Conservation (phyloP, 495 filamentous ascomycete species). For the Lepraria neglecta region DNA sequence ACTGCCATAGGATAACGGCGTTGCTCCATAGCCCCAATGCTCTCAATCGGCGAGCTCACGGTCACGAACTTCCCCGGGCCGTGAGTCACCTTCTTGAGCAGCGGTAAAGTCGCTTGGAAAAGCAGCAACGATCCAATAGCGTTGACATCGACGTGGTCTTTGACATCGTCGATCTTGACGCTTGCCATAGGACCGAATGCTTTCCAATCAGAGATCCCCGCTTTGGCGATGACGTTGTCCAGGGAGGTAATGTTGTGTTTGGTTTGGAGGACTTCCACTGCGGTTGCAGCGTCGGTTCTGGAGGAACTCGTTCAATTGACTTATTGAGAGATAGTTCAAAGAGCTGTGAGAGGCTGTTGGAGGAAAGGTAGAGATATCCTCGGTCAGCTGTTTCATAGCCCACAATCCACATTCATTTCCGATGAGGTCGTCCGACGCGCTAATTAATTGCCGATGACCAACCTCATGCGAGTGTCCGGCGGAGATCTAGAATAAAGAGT, state of each 20-base stretch:
- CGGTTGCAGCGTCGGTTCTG: neutral
- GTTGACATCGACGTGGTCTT: neutral
- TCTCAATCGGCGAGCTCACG: neutral
- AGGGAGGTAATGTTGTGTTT: neutral
- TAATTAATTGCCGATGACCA: too few relatives aligned
- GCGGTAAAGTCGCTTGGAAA: neutral
- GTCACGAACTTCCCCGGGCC: neutral
- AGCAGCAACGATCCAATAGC: neutral
- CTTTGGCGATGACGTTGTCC: neutral
- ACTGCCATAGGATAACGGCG: neutral
- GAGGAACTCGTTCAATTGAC: too few relatives aligned
- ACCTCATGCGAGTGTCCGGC: too few relatives aligned
- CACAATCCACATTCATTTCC: too few relatives aligned
- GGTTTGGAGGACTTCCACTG: neutral
- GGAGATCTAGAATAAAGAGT: too few relatives aligned
- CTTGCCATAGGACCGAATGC: neutral
- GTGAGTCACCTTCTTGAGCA: neutral
- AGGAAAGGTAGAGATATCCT: too few relatives aligned
- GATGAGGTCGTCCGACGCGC: too few relatives aligned
- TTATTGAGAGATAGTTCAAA: too few relatives aligned
- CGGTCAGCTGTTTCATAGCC: too few relatives aligned
- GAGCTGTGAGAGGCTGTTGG: too few relatives aligned
- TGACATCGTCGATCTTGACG: neutral
- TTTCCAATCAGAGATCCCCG: neutral
- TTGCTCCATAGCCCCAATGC: neutral